phyloP scores from a whole-genome alignment of 192 early-diverging fungal genomes.

The Paraglomus brasilianum region DNA sequence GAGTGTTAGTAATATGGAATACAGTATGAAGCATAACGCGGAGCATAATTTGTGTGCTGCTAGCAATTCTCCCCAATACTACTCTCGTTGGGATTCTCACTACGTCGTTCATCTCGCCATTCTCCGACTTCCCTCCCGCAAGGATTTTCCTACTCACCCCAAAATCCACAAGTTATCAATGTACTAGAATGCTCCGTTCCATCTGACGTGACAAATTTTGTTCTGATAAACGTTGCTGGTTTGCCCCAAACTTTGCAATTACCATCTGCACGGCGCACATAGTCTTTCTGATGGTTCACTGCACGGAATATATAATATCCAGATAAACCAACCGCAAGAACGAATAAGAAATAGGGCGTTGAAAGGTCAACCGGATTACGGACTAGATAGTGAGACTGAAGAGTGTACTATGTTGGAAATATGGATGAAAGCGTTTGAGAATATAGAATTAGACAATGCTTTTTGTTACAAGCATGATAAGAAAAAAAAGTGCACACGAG shows the following conservation, averaged over 20 bases:
- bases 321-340: slow-evolving; percentile 53
- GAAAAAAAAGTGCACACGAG: not conserved
- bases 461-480: not conserved
- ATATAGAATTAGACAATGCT: slow-evolving; percentile 10
- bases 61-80: too few species aligned
- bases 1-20: not conserved
- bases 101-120: too few species aligned
- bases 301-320: slow-evolving; percentile 82
- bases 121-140: not conserved
- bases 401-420: slow-evolving; percentile 59
- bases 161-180: slow-evolving; percentile 72
- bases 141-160: slow-evolving; percentile 48
- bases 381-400: slow-evolving; percentile 77
- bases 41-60: not conserved
- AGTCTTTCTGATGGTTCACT: slow-evolving; percentile 80
- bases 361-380: slow-evolving; percentile 70
- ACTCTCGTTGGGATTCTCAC: too few species aligned
- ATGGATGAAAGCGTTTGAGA: not conserved
- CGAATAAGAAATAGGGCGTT: slow-evolving; percentile 47
- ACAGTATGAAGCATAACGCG: not conserved
- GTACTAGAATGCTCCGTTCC: slow-evolving; percentile 66
- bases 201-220: slow-evolving; percentile 69
- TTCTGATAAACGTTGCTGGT: slow-evolving; percentile 69
- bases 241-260: slow-evolving; percentile 77
- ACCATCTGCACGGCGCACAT: slow-evolving; percentile 66